Evolutionary conservation across 1,284 basidiomycete genomes (phyloP), one percentile per base, ranked within the genome.

Genomic region (Trametes sp.): DNA sequence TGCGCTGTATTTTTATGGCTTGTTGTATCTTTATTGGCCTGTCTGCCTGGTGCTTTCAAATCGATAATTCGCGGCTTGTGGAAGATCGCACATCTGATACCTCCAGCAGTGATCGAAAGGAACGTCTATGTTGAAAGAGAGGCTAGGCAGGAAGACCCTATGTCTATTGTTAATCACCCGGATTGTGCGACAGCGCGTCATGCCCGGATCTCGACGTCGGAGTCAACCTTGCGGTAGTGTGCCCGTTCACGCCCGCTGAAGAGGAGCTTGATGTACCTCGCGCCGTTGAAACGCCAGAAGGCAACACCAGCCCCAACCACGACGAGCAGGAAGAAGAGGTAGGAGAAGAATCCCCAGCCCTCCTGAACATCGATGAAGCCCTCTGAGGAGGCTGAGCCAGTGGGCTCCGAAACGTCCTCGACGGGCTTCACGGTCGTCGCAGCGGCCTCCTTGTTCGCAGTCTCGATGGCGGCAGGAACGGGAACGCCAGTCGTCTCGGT

Each of bases 221-320:
- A 73, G 9, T 72, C 73, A 26, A 89, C 77, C 63, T 78, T 81
- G 57, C 78, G 80, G 71, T 89, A 89, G 29, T 78, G 76, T 10
- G 74, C 74, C 54, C 75, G 72, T 54, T 72, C 69, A 28, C 71
- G 72, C 38, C 73, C 69, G 50, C 76, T 78, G 50, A 84, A 55
- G 21, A 83, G 57, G 38, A 82, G 80, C 44, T 80, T 79, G 57
- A 82, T 66, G 70, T 77, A 80, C 51, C 79, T 80, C 50, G 79
- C 51, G 28, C 87, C 87, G 38, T 87, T 86, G 42, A 88, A 77
- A 76, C 82, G 87, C 61, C 83, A 71, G 67, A 89, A 87, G n/a
- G 84, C 73, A 13, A 74, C 84, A n/a, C 78, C 80, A 26, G 82
- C 75, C 35, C 82, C 73, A 1, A 57, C 49, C 28, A 70, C 36